These are phyloP conservation scores for Sanghuangporus sanghuang DNA, from an alignment of 1,284 basidiomycete genomes.

Conservation along the genomic window DNA sequence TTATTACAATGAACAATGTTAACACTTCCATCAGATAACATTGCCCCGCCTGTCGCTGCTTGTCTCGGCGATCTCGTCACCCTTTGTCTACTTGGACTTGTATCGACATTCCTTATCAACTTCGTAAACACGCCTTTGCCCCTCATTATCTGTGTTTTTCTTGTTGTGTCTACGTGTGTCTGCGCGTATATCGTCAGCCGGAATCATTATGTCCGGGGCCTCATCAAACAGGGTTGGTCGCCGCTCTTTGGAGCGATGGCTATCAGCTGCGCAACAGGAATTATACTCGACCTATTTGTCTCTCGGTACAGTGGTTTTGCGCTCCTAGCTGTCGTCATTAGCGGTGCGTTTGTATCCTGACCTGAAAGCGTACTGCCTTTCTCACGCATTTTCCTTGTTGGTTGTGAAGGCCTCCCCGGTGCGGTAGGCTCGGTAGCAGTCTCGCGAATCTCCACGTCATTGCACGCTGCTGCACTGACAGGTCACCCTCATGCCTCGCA, in stretches of 20 bases:
- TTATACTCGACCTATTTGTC: slow-evolving; percentile 89
- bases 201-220: slow-evolving; percentile 62
- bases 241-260: slow-evolving; percentile 91
- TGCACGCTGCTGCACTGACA: slow-evolving; percentile 55
- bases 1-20: not conserved
- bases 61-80: slow-evolving; percentile 93
- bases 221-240: slow-evolving; percentile 83
- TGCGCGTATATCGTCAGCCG: slow-evolving; percentile 53
- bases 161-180: slow-evolving; percentile 50
- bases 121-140: slow-evolving; percentile 64
- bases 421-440: slow-evolving; percentile 89
- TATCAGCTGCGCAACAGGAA: slow-evolving; percentile 87
- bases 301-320: slow-evolving; percentile 85
- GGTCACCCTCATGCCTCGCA: slow-evolving; percentile 13
- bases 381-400: not conserved
- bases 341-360: slow-evolving; percentile 46
- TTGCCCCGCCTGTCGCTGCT: slow-evolving; percentile 89
- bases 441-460: slow-evolving; percentile 82
- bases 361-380: not conserved
- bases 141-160: slow-evolving; percentile 52
- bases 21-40: slow-evolving; percentile 64
- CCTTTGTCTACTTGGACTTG: slow-evolving; percentile 67
- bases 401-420: slow-evolving; percentile 65
- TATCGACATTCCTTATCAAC: slow-evolving; percentile 61
- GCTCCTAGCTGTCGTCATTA: slow-evolving; percentile 84